Base-by-base conservation (phyloP, 257 asterid species). In the Fraxinus anomala region DNA sequence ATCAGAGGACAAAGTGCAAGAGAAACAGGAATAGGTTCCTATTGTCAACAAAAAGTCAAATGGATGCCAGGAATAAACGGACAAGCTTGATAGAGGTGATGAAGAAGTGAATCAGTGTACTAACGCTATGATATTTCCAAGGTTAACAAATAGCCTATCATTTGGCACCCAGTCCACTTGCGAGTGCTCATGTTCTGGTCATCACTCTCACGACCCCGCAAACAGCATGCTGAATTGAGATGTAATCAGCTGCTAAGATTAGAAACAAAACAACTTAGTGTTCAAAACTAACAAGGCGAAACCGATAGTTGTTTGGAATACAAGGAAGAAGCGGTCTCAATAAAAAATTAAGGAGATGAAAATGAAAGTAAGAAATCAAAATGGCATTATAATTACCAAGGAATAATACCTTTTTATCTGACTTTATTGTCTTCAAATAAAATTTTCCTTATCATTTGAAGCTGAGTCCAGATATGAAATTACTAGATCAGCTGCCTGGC, bases 401-500 rank as follows among this genome's bases (percentile, higher is more conserved):
- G 68, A 76, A 78, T 42, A 68, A 23, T 28, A 42, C 28, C 81
- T 67, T 19, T 21, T 70, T 79, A 49, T 12, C 56, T 28, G 49
- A 37, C 70, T 26, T 23, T 13, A 28, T 3, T 5, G 37, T 72
- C 75, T 77, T 80, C 73, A 75, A 54, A 65, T 61, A 11, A 66
- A n/a, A 2, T 75, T 69, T 56, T 23, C 78, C 74, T 79, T 37
- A 34, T 81, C 70, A 10, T 75, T 74, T 30, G 86, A 68, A 56
- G 77, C 71, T 47, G 94, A 86, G 61, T 91, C 85, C 69, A 94
- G 86, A 82, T 94, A 92, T 6, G 97, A 91, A 66, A 94, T 91
- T 63, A 92, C 97, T 40, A 86, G 97, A 79, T 92, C 96, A 66
- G 97, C 97, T 83, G 97, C 98, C 70, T 86, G 76, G 83, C 97